phyloP scores from a whole-genome alignment of 495 filamentous ascomycete species.

The Schizothecium vesticola region DNA sequence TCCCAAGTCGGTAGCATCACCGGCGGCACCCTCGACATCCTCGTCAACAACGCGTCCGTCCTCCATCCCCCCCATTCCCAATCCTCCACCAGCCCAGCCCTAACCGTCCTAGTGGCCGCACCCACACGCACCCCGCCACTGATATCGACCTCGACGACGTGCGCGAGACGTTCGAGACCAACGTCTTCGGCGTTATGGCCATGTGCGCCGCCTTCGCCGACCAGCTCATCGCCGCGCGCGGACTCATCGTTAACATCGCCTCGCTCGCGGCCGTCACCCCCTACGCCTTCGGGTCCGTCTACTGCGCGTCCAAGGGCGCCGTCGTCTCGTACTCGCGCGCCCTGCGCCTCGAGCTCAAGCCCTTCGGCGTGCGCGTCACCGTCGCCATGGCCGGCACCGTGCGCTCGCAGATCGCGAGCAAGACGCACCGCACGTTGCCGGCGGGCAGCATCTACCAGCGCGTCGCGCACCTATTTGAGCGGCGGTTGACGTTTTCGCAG shows the following conservation, averaged over 20 bases:
- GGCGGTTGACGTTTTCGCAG: conserved; percentile 42
- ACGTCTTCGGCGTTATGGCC: conserved; percentile 54
- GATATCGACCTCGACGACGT: conserved; percentile 49
- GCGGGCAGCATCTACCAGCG: conserved; percentile 38
- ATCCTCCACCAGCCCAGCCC: background rate
- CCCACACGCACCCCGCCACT: conserved; percentile 46
- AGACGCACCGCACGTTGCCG: conserved; percentile 34
- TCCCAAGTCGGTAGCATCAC: conserved; percentile 45
- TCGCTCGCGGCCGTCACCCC: conserved; percentile 44
- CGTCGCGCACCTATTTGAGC: conserved; percentile 37
- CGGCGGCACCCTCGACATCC: conserved; percentile 53
- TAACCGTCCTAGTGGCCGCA: conserved; percentile 37
- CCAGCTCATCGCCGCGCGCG: conserved; percentile 47
- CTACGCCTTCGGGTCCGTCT: conserved; percentile 46
- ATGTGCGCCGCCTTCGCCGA: conserved; percentile 52
- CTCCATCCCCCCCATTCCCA: background rate
- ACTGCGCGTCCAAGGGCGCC: conserved; percentile 51
- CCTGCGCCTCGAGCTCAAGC: conserved; percentile 49
- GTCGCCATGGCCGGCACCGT: conserved; percentile 48
- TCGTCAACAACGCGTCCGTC: conserved; percentile 62
- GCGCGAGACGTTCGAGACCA: conserved; percentile 54
- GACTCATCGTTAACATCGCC: conserved; percentile 52
- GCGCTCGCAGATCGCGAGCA: conserved; percentile 39
- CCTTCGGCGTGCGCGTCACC: conserved; percentile 51
- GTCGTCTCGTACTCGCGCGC: conserved; percentile 46